A percentile compares a stretch with the other conserved stretches of the same genome.
Evolutionary conservation across 768 basidiomycete genomes (phyloP).

Genomic region (Dendrothele bispora): DNA sequence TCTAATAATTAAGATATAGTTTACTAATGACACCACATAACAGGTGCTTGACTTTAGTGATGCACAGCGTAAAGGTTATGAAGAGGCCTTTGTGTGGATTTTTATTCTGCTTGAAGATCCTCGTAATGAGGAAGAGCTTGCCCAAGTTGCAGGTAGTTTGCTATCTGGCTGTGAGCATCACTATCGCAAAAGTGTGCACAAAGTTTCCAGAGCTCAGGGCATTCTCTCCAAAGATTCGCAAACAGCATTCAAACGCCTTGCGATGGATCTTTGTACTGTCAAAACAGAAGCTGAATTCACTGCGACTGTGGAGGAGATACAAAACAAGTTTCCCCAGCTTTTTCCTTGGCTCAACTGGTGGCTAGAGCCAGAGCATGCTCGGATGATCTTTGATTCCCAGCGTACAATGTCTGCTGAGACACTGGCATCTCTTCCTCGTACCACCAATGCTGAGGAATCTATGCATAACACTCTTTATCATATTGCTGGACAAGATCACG

Average conservation of each 20-base stretch:
- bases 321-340: neutral
- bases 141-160: neutral
- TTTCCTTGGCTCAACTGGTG: neutral
- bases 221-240: neutral
- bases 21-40: too few relatives aligned
- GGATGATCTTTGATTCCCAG: neutral
- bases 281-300: neutral
- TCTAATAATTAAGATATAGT: neutral
- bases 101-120: neutral
- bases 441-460: neutral
- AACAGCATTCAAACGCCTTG: neutral
- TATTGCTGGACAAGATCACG: neutral
- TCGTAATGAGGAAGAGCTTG: neutral
- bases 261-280: neutral
- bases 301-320: neutral
- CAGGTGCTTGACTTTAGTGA: conserved; percentile 1
- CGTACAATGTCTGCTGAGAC: neutral
- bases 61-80: neutral
- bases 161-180: neutral
- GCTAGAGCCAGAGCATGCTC: neutral
- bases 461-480: neutral
- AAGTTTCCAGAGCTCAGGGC: neutral
- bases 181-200: neutral
- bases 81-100: neutral
- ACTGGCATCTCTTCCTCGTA: neutral